Base-by-base conservation (phyloP, 2,329 filamentous ascomycete species). In the Aaosphaeria pasadenensis region DNA sequence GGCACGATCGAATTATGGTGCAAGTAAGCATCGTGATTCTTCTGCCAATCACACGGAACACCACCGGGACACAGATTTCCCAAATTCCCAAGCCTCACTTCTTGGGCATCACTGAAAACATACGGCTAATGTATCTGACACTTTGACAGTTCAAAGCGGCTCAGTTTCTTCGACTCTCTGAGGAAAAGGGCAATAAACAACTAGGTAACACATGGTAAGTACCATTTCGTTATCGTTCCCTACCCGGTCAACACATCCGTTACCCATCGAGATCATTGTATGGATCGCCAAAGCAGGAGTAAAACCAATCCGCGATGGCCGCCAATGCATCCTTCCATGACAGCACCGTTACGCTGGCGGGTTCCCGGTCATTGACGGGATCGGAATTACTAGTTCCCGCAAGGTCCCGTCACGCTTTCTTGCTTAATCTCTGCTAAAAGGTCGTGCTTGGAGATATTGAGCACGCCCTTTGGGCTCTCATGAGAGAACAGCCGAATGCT, bases 181-280 rank as follows among this genome's bases (percentile, higher is more conserved):
- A 97, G 74, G 80, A 89, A 64, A 88, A 86, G 66, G 92, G 92
- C 44, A 88, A 86, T 72, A 96, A 95, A 77, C 91, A 85, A 47
- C 77, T 97, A 55, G 94, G 94, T 53, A 96, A 97, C 75, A 88
- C 89, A 61, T 99, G 94, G 92, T 96, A 85, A 64, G 69, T 66
- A 9, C 33, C n/a, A 36, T 36, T 41, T 7, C 11, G 32, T 41
- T 39, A 32, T 45, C 30, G 50, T 45, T 45, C 46, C 48, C 35
- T 51, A 46, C 50, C 53, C 40, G 39, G 30, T 35, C 17, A 24
- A 24, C 17, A 24, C 17, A 24, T 24, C 17, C 45, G 51, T 45
- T 47, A 30, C 30, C 47, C 58, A 64, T 58, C 52, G 53, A 54
- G 51, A 58, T 59, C 45, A 36, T n/a, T 9, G 33, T 36, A 36